Conservation (phyloP, 371 early-diverging fungal genomes). For the Batrachochytrium dendrobatidis region DNA sequence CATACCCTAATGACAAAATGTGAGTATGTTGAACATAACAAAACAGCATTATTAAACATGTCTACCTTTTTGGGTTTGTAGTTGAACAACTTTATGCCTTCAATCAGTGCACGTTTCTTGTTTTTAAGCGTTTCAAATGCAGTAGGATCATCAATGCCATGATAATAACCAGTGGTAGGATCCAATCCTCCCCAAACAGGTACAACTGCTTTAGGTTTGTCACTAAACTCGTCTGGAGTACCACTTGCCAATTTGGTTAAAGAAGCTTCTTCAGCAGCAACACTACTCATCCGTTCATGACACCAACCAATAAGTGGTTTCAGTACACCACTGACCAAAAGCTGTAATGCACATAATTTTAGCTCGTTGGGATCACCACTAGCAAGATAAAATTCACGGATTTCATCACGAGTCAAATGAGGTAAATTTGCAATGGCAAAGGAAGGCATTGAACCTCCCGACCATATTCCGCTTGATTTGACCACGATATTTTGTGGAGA, state of each 20-base stretch:
- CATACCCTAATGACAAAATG: too few relatives aligned
- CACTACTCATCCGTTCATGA: conserved; percentile 10
- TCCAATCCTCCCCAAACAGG: too few relatives aligned
- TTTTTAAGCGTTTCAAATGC: conserved; percentile 70
- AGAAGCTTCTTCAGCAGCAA: neutral
- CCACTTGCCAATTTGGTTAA: too few relatives aligned
- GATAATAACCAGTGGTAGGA: too few relatives aligned
- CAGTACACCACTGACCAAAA: conserved; percentile 44
- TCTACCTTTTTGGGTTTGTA: conserved; percentile 79
- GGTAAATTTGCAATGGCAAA: conserved; percentile 38
- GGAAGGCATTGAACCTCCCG: conserved; percentile 22
- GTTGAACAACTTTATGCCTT: conserved; percentile 76
- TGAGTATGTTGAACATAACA: too few relatives aligned
- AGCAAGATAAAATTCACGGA: conserved; percentile 36
- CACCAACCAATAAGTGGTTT: conserved; percentile 57
- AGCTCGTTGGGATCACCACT: conserved; percentile 42
- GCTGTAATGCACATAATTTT: conserved; percentile 35
- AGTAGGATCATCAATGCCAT: conserved; percentile 54
- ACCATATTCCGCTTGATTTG: neutral
- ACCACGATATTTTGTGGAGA: conserved; percentile 1
- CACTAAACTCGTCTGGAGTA: too few relatives aligned
- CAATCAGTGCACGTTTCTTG: conserved; percentile 68
- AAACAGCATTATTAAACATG: too few relatives aligned
- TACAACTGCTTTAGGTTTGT: too few relatives aligned
- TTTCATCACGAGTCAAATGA: conserved; percentile 40